Conservation (phyloP, 2,329 filamentous ascomycete genomes). For the Colletotrichum sp. region DNA sequence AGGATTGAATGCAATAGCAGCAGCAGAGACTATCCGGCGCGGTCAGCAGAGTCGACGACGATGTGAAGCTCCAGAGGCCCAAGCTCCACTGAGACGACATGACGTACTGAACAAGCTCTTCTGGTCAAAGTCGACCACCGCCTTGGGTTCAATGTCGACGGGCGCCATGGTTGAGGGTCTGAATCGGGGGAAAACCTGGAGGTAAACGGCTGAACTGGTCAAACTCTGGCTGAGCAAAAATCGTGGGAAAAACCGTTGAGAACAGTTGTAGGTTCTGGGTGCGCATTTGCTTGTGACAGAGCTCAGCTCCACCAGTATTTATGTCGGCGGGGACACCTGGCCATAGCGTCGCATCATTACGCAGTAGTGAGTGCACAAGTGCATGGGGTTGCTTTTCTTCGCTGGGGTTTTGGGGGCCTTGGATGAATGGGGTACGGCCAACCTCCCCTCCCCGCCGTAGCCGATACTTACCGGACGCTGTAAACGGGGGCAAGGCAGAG, state of each 20-base stretch:
- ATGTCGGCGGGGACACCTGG: conserved; percentile 17
- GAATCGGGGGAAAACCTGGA: neutral
- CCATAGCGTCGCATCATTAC: conserved; percentile 21
- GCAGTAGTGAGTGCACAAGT: neutral
- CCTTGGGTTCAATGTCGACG: conserved; percentile 36
- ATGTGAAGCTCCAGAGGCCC: neutral
- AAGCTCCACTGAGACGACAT: conserved; percentile 12
- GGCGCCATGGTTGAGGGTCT: conserved; percentile 39
- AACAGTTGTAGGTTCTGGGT: conserved; percentile 2
- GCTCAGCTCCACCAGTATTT: conserved; percentile 14
- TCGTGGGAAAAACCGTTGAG: conserved; percentile 10
- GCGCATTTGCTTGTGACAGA: conserved; percentile 16
- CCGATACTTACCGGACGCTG: neutral
- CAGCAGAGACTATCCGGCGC: conserved; percentile 70
- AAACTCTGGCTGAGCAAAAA: neutral
- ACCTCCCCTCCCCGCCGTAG: neutral
- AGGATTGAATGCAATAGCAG: conserved; percentile 90
- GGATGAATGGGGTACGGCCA: neutral
- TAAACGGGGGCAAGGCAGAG: neutral
- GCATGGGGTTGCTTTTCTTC: neutral
- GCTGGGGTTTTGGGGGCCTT: conserved; percentile 1
- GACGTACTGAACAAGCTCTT: conserved; percentile 69
- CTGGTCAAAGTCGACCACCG: conserved; percentile 70
- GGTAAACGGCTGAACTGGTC: neutral
- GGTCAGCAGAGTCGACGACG: neutral